Conservation (phyloP, 78 protist genomes). For the Pelomyxa schiedti region DNA sequence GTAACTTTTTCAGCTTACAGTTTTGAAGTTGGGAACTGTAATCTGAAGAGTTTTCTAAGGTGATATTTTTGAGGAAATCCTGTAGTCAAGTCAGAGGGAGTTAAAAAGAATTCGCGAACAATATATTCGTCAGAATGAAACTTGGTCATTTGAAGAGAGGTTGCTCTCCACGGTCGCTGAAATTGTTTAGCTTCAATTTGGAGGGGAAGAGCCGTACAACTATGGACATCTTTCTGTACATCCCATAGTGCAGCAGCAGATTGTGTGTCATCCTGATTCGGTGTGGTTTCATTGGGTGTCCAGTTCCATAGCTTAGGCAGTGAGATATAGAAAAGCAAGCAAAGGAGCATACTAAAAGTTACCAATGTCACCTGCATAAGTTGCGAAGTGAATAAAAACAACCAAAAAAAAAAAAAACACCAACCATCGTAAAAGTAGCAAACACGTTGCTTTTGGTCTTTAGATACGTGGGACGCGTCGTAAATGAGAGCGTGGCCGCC, state of each 20-base stretch:
- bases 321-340: slow-evolving; percentile 1
- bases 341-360: not conserved
- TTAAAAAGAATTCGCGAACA: not conserved
- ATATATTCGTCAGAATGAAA: slow-evolving; percentile 96
- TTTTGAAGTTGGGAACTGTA: no score
- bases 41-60: no score
- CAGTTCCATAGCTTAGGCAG: slow-evolving; percentile 68
- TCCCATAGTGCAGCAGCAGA: slow-evolving; percentile 83
- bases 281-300: slow-evolving; percentile 98
- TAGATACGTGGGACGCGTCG: no score
- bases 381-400: not conserved
- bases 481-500: no score
- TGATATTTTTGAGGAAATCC: no score
- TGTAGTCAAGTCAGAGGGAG: not conserved
- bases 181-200: not conserved
- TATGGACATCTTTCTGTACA: slow-evolving; percentile 68
- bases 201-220: slow-evolving; percentile 25
- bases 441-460: slow-evolving; percentile 31
- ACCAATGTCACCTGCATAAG: not conserved
- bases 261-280: slow-evolving; percentile 86
- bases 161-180: slow-evolving; percentile 74
- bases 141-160: slow-evolving; percentile 59
- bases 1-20: no score
- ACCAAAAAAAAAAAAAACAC: not conserved
- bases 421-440: slow-evolving; percentile 43